Evolutionary conservation across 2,329 filamentous ascomycete genomes (phyloP), one percentile per base, ranked within the genome.

Genomic region (Rugonectria rugulosa): DNA sequence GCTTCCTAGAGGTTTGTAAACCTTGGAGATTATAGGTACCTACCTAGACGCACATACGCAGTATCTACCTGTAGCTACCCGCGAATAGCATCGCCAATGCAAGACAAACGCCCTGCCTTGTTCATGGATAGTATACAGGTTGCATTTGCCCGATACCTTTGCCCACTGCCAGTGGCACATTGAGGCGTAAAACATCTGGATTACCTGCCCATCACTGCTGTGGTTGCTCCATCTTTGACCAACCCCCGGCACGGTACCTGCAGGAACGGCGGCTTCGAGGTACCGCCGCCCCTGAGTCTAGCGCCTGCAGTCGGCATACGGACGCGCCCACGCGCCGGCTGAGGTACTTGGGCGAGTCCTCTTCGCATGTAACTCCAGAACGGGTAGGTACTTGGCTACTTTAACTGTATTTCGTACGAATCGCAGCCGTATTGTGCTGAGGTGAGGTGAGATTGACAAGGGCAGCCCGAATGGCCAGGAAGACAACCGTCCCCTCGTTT

Each of bases 261-360:
- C 68, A 70, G 68, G 68, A 70, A 69, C 68, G 64, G 62, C 60
- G 59, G 36, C 56, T 56, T 50, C 55, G 36, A 61, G 54, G 62
- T 62, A 63, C 59, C 57, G 29, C 48, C 29, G 40, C 60, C 62
- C 62, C 60, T 64, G 64, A 61, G 48, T 46, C 56, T 55, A 57
- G 49, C 53, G 57, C 48, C 27, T 42, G 44, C 43, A 20, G 23
- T 32, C 47, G 42, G 43, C 53, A 29, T 45, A 48, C 37, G 29
- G 36, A 44, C 51, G 51, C 64, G 56, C 64, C 47, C 53, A 37
- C 47, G 23, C 41, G 29, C 47, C 36, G 36, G 15, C 54, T 45
- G 24, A 44, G 53, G 51, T 58, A 60, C 56, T 53, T 60, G 34
- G 47, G 53, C 47, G 32, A 45, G 53, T 14, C 26, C 4, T 15